Base-by-base conservation (phyloP, 2,329 filamentous ascomycete genomes). In the Colletotrichum tropicicola region DNA sequence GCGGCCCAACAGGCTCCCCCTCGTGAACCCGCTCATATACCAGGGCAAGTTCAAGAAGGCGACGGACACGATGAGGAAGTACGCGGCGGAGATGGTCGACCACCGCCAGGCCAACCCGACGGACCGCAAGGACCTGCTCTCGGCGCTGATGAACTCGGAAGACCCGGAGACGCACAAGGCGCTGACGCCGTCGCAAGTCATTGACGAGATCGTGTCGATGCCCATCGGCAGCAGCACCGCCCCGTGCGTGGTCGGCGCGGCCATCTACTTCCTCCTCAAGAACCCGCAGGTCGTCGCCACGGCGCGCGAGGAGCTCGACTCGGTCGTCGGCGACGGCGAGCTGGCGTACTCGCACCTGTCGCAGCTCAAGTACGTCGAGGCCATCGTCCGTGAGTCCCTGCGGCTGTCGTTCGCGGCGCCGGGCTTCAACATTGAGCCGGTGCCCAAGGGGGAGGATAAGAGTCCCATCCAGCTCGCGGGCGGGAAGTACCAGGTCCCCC, bases 151-250 rank as follows among this genome's bases (percentile, higher is more conserved):
- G 63, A 82, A 84, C 58, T 83, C 79, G 12, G 83, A 80, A 41
- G 90, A 92, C 68, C 85, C 87, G 0, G 82, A 89, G 71, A 91
- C 89, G 0, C 87, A 87, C 27, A 79, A 83, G 63, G 77, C 76
- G 3, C 79, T 92, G 68, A 83, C 78, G 5, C 85, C 91, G 5
- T 84, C 85, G 9, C 85, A 87, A 64, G 83, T 91, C 51, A 82
- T 90, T 49, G 88, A 91, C 74, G 90, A 92, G 73, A 88, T 92
- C 68, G 86, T 91, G 56, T 85, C 85, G 3, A 91, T 92, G 80
- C 84, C 91, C 41, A 88, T 89, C 54, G 87, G 85, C 4, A 83
- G 79, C 73, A 82, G 79, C 71, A 85, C 83, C 0, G 80, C 82
- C 4, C 82, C 82, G 2, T 82, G 80, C 63, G 75, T 79, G 70